Evolutionary conservation across 2,329 filamentous ascomycete genomes (phyloP).

Genomic region (Trichoderma pleuroti): DNA sequence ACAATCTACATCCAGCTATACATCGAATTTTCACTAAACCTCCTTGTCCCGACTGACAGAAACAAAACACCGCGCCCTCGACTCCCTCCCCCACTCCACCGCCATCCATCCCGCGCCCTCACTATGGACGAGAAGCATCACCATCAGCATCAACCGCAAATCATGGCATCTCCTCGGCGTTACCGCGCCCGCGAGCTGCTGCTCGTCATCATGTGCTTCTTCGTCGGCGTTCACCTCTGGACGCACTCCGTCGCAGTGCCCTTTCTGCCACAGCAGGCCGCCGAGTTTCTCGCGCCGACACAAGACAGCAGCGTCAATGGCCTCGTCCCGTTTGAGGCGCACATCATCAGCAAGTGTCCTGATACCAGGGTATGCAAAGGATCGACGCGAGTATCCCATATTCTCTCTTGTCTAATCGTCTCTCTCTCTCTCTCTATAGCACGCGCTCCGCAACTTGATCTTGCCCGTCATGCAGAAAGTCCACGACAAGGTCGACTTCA

Average conservation of each 20-base stretch:
- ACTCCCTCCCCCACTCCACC: neutral
- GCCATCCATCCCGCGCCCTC: neutral
- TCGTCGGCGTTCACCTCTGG: constrained; percentile 24
- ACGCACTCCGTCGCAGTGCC: constrained; percentile 18
- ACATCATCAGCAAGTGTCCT: constrained; percentile 97
- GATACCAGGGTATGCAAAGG: constrained; percentile 63
- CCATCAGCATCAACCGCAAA: constrained; percentile 15
- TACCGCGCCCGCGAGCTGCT: constrained; percentile 25
- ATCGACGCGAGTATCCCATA: neutral
- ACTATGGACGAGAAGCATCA: constrained; percentile 33
- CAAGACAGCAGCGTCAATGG: constrained; percentile 13
- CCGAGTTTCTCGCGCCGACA: neutral
- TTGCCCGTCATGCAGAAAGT: constrained; percentile 82
- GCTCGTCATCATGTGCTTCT: constrained; percentile 24
- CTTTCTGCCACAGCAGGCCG: neutral
- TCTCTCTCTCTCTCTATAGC: constrained; percentile 36
- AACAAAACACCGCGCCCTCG: neutral
- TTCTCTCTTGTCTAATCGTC: neutral
- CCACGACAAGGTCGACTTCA: constrained; percentile 83
- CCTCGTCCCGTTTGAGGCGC: constrained; percentile 78
- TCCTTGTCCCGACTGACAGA: neutral
- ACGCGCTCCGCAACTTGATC: constrained; percentile 76
- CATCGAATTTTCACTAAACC: accelerated
- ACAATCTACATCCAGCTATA: accelerated
- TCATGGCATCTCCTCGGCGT: constrained; percentile 22